Evolutionary conservation across 768 basidiomycete species (phyloP), one percentile per base, ranked within the genome.

Genomic region (Trametes elegans): DNA sequence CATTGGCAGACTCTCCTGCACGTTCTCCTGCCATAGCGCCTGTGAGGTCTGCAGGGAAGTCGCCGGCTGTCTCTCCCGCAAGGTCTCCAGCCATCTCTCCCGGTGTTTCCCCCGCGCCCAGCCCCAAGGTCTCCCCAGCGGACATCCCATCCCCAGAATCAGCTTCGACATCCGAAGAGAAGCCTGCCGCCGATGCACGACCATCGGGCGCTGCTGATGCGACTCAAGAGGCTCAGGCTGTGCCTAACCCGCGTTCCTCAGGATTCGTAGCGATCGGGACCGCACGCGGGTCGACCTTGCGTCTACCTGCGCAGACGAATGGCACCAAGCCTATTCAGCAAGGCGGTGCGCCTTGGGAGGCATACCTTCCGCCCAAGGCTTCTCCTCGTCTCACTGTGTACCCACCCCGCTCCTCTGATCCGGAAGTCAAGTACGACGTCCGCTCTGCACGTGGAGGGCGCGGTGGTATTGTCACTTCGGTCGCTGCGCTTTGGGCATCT

Each of bases 391-490:
- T 63, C 7, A 43, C 54, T 1, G 55, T 53, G 2, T 55, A 46
- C 50, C 58, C 58, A 10, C 60, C 62, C 58, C 70, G 49, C 62
- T 66, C 69, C 19, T 54, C 61, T 3, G 79, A 83, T 56, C 73
- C 79, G 0, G 85, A 83, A 47, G 77, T 75, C 19, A 85, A 83
- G 54, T 90, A 90, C 63, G 83, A 91, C 63, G 69, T 89, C 23
- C 82, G 85, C 11, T 90, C 88, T 32, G 88, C 88, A 4, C 78
- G 89, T 19, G 88, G 90, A 4, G 90, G 90, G 2, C 73, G 79
- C 38, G 90, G 90, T 2, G 90, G 89, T 11, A 78, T 79, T 49
- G 90, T 91, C 14, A 76, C 87, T 3, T 75, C 88, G 4, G 87
- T 90, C 1, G 82, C 87, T 0, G 80, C 88, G 2, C 72, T 92